A percentile compares a stretch with the other conserved stretches of the same genome.
phyloP scores from a whole-genome alignment of 768 basidiomycete genomes.

The Tricholoma bakamatsutake region DNA sequence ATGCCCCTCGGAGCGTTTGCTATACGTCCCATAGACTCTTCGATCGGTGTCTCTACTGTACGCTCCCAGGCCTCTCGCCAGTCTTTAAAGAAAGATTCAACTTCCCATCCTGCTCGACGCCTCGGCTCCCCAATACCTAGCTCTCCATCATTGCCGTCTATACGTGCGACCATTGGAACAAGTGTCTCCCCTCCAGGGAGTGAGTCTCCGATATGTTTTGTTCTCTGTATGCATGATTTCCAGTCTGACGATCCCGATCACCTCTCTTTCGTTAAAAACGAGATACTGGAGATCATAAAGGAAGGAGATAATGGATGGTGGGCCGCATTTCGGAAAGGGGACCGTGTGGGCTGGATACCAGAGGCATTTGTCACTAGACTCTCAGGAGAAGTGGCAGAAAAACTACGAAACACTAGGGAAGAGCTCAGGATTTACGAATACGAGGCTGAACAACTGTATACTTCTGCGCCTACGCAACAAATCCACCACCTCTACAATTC shows the following conservation, averaged over 20 bases:
- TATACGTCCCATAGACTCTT: neutral
- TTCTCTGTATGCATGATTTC: conserved; percentile 67
- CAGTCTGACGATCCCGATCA: conserved; percentile 53
- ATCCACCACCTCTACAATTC: conserved; percentile 20
- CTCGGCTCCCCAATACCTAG: conserved; percentile 26
- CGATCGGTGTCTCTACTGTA: conserved; percentile 26
- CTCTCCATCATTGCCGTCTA: conserved; percentile 30
- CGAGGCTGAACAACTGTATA: conserved; percentile 40
- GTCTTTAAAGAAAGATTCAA: conserved; percentile 32
- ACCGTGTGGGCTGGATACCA: conserved; percentile 70
- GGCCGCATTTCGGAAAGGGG: conserved; percentile 59
- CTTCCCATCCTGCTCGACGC: conserved; percentile 21
- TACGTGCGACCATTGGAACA: conserved; percentile 24
- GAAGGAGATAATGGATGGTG: conserved; percentile 76
- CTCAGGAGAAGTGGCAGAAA: conserved; percentile 43
- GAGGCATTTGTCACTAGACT: conserved; percentile 60
- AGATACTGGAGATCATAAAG: conserved; percentile 63
- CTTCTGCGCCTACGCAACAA: conserved; percentile 30
- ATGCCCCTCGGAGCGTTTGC: neutral
- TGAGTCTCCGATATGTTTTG: conserved; percentile 38
- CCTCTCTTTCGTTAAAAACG: conserved; percentile 57
- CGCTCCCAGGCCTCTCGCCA: conserved; percentile 30
- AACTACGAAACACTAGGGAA: conserved; percentile 36
- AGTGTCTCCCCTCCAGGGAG: conserved; percentile 25
- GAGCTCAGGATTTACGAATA: conserved; percentile 42